Conservation (phyloP, 768 basidiomycete genomes). For the Macrolepiota fuliginosa region DNA sequence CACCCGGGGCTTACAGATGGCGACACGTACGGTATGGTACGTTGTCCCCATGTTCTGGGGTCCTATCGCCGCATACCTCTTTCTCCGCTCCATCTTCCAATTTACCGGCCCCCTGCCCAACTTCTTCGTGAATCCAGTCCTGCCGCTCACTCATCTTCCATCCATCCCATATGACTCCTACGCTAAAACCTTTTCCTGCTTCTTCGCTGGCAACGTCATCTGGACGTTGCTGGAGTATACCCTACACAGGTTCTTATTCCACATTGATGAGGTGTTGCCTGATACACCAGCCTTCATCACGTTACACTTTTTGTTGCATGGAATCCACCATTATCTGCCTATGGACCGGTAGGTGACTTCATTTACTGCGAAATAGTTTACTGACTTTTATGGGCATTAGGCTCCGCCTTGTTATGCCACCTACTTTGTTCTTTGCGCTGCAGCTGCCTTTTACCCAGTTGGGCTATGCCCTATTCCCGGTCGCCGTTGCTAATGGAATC, state of each 20-base stretch:
- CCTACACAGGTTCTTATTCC: slow-evolving; percentile 96
- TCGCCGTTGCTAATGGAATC: slow-evolving; percentile 85
- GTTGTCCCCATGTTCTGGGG: slow-evolving; percentile 91
- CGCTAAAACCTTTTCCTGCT: slow-evolving; percentile 60
- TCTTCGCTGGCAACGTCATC: slow-evolving; percentile 80
- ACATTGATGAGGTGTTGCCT: slow-evolving; percentile 84
- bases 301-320: slow-evolving; percentile 91
- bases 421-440: slow-evolving; percentile 71
- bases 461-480: slow-evolving; percentile 79
- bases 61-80: slow-evolving; percentile 80
- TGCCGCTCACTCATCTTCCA: slow-evolving; percentile 49
- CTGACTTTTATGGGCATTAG: slow-evolving; percentile 31
- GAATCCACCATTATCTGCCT: slow-evolving; percentile 96
- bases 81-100: slow-evolving; percentile 78
- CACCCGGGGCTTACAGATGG: slow-evolving; percentile 41
- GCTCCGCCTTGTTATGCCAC: slow-evolving; percentile 96
- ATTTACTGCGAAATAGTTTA: not conserved
- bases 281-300: slow-evolving; percentile 78
- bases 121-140: slow-evolving; percentile 53
- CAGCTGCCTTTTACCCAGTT: slow-evolving; percentile 86
- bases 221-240: slow-evolving; percentile 96
- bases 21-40: slow-evolving; percentile 90
- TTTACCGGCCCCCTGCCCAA: slow-evolving; percentile 70
- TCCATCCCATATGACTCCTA: slow-evolving; percentile 50
- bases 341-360: slow-evolving; percentile 75